Base-by-base conservation (phyloP, 2,329 filamentous ascomycete species). In the Aspergillus uvarum region DNA sequence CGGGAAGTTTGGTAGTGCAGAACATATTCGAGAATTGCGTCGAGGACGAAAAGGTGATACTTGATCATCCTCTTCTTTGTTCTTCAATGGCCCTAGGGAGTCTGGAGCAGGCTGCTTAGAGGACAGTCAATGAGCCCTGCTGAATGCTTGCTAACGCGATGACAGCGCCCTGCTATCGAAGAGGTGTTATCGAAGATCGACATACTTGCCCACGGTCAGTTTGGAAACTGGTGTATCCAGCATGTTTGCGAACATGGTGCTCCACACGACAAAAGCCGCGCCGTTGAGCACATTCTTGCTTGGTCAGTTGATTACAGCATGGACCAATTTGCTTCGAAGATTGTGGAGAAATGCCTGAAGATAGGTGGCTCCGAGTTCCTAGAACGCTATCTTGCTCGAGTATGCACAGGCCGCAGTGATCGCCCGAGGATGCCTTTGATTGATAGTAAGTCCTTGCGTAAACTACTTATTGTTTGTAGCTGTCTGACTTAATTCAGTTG, bases 21-120 rank as follows among this genome's bases (percentile, higher is more conserved):
- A 99, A 99, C 76, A 99, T 99, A 72, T 99, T 99, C 75, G 95
- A 99, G 80, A 99, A 99, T 72, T 99, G 95, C 71, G 85, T 98
- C 31, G 96, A 99, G 72, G 94, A 98, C 71, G 95, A 99, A 80
- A 99, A 99, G 87, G 92, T 94, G 81, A 65, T 81, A 38, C n/a
- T 5, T 16, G 11, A 26, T 31, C n/a, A 29, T 24, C 26, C 10
- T 47, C 19, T 55, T 21, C 26, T 44, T 24, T 21, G n/a, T 12
- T 31, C 12, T 21, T 16, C 5, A 26, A 31, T 29, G 1, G 10
- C 16, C 12, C 19, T 16, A 29, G 22, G 2, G 32, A 42, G 8
- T 16, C 38, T 42, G 14, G 38, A 42, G 6, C 38, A 42, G 6
- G 5, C 16, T 44, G 38, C 14, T 19, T 16, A 19, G 6, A 19